phyloP scores from a whole-genome alignment of 2,329 filamentous ascomycete species.

The Phoma herbarum region DNA sequence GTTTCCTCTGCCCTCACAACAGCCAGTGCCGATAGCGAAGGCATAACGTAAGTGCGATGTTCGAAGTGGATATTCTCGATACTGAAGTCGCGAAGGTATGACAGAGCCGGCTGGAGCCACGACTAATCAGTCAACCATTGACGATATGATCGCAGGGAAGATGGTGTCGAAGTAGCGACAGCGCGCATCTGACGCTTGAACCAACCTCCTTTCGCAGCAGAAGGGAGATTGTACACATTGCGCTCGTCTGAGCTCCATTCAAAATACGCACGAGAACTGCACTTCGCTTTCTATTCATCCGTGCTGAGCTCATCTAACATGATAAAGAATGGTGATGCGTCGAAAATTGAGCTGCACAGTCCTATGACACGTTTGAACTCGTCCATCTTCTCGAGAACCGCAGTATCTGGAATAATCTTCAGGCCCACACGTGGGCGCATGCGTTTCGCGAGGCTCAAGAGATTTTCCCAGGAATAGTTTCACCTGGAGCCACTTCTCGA shows the following conservation, averaged over 20 bases:
- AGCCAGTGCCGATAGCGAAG: not conserved
- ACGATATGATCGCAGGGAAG: not conserved
- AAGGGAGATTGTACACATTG: not conserved
- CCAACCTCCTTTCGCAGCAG: not conserved
- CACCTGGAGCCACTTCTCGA: not conserved
- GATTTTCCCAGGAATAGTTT: not conserved
- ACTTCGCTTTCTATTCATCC: not conserved
- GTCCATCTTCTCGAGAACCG: not conserved
- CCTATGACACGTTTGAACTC: not conserved
- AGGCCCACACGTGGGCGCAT: not conserved
- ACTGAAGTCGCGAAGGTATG: not conserved
- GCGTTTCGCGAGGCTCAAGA: not conserved
- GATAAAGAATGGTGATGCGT: not conserved
- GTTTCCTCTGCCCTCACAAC: not conserved
- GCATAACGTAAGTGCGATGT: not conserved
- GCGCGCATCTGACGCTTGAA: not conserved
- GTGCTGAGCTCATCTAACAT: not conserved
- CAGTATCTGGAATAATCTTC: not conserved
- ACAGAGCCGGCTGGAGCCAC: not conserved
- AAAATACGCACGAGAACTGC: not conserved
- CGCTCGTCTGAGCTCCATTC: not conserved
- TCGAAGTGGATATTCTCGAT: not conserved
- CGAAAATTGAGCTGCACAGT: not conserved
- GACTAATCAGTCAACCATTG: not conserved
- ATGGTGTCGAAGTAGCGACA: not conserved